Conservation (phyloP, 2,329 filamentous ascomycete genomes). For the Fusarium goolgardi region DNA sequence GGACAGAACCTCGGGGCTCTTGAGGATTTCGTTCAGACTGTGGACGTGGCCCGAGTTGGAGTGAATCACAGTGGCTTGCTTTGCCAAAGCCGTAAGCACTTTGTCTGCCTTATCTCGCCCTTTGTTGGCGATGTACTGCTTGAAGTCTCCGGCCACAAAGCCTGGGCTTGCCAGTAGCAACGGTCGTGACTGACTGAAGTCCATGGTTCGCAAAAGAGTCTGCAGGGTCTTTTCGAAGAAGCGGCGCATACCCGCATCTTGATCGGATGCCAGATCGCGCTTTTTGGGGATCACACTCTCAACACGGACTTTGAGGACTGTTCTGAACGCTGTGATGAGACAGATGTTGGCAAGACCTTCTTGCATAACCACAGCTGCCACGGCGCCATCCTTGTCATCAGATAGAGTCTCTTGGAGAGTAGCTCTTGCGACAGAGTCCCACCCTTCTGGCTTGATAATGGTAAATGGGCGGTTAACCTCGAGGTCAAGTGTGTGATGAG, state of each 20-base stretch:
- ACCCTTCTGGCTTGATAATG: slow-evolving; percentile 82
- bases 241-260: slow-evolving; percentile 74
- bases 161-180: slow-evolving; percentile 89
- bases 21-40: slow-evolving; percentile 86
- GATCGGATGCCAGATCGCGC: slow-evolving; percentile 70
- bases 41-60: slow-evolving; percentile 88
- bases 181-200: slow-evolving; percentile 76
- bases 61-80: slow-evolving; percentile 80
- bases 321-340: slow-evolving; percentile 83
- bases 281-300: slow-evolving; percentile 76
- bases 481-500: slow-evolving; percentile 76
- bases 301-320: slow-evolving; percentile 72
- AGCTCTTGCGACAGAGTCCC: slow-evolving; percentile 89
- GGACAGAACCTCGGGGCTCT: slow-evolving; percentile 79
- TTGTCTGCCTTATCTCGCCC: slow-evolving; percentile 72
- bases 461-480: slow-evolving; percentile 90
- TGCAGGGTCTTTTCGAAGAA: slow-evolving; percentile 84
- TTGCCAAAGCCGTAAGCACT: slow-evolving; percentile 69
- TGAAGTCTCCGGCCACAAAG: slow-evolving; percentile 85
- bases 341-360: slow-evolving; percentile 87
- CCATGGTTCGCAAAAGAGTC: slow-evolving; percentile 80
- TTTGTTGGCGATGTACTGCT: slow-evolving; percentile 75
- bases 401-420: slow-evolving; percentile 83
- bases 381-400: slow-evolving; percentile 80
- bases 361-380: slow-evolving; percentile 93